These are phyloP conservation scores for Pyrenochaeta sp. DNA, from an alignment of 2,329 filamentous ascomycete species.

Conservation along the genomic window DNA sequence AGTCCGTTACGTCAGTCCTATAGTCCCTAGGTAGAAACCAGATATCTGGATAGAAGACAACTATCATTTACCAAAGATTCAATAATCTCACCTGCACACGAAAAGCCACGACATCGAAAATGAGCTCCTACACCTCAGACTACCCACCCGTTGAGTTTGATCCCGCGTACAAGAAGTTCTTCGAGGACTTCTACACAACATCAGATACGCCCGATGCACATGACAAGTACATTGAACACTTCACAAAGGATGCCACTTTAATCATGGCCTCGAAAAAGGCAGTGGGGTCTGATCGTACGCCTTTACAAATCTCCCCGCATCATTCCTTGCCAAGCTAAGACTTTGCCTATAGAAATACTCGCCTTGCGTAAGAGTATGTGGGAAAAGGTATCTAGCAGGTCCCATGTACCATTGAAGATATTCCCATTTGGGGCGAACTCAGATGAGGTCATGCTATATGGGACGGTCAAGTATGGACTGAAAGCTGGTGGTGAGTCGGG, in stretches of 20 bases:
- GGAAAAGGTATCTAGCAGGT: constrained; percentile 59
- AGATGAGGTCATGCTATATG: constrained; percentile 63
- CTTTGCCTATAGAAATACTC: constrained; percentile 55
- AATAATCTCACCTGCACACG: no score
- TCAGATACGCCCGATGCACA: constrained; percentile 60
- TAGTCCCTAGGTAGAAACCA: background rate
- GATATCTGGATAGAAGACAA: background rate
- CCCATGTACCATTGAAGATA: constrained; percentile 58
- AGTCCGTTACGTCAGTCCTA: constrained; percentile 2
- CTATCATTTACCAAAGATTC: background rate
- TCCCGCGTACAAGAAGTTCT: constrained; percentile 54
- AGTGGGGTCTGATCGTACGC: constrained; percentile 55
- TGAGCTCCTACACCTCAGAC: constrained; percentile 45
- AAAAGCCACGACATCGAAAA: constrained; percentile 7
- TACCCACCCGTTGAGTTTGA: constrained; percentile 50
- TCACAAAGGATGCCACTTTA: constrained; percentile 59
- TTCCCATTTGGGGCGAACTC: constrained; percentile 59
- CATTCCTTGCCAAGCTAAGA: background rate
- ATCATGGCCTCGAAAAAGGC: constrained; percentile 62
- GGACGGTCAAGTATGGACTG: constrained; percentile 61
- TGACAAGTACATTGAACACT: constrained; percentile 58
- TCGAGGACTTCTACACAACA: constrained; percentile 57
- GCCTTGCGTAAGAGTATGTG: constrained; percentile 62
- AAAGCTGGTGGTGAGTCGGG: constrained; percentile 58
- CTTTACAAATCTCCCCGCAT: background rate